phyloP scores from a whole-genome alignment of 176 grass and related monocot genomes.

The Oryza australiensis region DNA sequence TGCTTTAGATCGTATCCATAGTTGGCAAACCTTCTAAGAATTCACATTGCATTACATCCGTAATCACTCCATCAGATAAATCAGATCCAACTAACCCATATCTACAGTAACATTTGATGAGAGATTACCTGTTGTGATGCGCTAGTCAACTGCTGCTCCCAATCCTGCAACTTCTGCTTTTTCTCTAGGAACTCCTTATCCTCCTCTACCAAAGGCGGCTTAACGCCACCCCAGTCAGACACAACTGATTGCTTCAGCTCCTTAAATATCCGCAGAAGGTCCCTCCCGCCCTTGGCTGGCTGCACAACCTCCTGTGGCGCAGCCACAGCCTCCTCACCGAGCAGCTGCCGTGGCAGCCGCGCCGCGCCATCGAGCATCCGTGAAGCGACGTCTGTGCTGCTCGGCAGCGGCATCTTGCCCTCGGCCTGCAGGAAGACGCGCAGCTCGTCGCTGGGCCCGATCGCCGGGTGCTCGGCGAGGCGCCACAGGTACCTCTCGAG shows the following conservation, averaged over 20 bases:
- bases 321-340: constrained; percentile 53
- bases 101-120: not conserved
- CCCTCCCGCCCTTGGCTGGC: constrained; percentile 89
- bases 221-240: constrained; percentile 77
- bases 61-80: not conserved
- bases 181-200: constrained; percentile 89
- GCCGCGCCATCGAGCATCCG: constrained; percentile 85
- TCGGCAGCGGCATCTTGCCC: constrained; percentile 80
- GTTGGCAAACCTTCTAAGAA: not conserved
- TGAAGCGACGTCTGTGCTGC: constrained; percentile 82
- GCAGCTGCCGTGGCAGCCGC: constrained; percentile 72
- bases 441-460: constrained; percentile 83
- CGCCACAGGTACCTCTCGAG: constrained; percentile 84
- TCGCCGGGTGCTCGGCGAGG: constrained; percentile 75
- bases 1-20: not conserved
- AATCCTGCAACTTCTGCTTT: constrained; percentile 80
- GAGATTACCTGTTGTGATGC: constrained; percentile 76
- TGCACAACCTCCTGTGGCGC: constrained; percentile 90
- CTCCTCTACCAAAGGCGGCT: constrained; percentile 78
- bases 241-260: constrained; percentile 86
- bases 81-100: not conserved
- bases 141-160: constrained; percentile 70
- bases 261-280: constrained; percentile 91
- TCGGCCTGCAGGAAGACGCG: constrained; percentile 84
- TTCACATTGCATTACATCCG: not conserved